Base-by-base conservation (phyloP, 257 asterid genomes). In the Datura wrightii region DNA sequence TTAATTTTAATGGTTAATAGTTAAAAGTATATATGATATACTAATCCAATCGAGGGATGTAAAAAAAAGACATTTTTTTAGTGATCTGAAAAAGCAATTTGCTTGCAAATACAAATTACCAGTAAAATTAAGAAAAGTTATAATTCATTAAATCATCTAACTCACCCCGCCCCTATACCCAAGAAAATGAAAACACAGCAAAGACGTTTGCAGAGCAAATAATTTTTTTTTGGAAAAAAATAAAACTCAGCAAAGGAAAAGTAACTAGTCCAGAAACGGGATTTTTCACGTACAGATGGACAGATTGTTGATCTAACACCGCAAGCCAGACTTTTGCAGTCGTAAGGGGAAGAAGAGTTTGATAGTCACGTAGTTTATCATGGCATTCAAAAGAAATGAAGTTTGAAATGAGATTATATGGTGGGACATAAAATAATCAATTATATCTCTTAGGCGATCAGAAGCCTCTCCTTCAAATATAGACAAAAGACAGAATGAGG, bases 351-450 rank as follows among this genome's bases (percentile, higher is more conserved):
- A 24, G 37, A 39, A 34, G 46, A 65, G 72, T 65, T 65, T 1
- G 72, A 65, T 3, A 10, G n/a, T 34, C 19, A 65, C 44, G 41
- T 65, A 48, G 2, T 52, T 48, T 53, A 19, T 46, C 42, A 74
- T 74, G 59, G 42, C 41, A 74, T 74, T 46, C n/a, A 4, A 6
- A 74, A 74, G 39, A n/a, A 70, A 71, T 10, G 41, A 74, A 74
- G 11, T 46, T 24, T 74, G 19, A n/a, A 74, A 46, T 48, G 80
- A 48, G 31, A 76, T 76, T 31, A 50, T 76, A 52, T 31, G 46
- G 62, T 56, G 19, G 46, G 41, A 3, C 9, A 46, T 14, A 50
- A 50, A 50, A 44, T 36, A 8, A 3, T 3, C 44, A 13, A 48
- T 24, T 74, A 74, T 74, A 48, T 74, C 81, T 48, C 44, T 76